Evolutionary conservation across 768 basidiomycete species (phyloP).

Genomic region (Crepidotus variabilis): DNA sequence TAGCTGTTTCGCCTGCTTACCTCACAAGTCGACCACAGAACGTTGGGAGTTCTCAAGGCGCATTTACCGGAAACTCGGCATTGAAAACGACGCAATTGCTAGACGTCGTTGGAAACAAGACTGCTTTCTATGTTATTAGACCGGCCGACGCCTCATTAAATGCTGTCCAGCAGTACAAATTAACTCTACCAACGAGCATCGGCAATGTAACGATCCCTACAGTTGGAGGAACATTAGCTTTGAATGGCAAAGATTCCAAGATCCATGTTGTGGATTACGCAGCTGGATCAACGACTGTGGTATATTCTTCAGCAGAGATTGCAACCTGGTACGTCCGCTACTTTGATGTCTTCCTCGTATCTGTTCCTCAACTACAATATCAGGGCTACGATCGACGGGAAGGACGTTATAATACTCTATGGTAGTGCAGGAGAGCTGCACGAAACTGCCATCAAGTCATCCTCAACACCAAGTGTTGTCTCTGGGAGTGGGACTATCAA

Average conservation of each 20-base stretch:
- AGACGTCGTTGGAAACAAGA: conserved; percentile 43
- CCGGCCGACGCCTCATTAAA: conserved; percentile 34
- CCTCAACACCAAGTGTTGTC: conserved; percentile 31
- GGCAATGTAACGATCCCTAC: conserved; percentile 39
- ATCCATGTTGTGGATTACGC: conserved; percentile 46
- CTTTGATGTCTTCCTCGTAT: not conserved
- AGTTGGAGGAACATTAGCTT: conserved; percentile 36
- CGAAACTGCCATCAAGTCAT: conserved; percentile 43
- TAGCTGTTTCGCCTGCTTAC: conserved; percentile 47
- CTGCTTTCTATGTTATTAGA: conserved; percentile 46
- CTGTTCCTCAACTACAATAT: not conserved
- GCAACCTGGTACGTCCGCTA: conserved; percentile 36
- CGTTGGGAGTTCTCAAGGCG: conserved; percentile 32
- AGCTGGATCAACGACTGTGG: conserved; percentile 37
- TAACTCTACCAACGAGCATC: conserved; percentile 42
- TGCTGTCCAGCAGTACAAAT: conserved; percentile 34
- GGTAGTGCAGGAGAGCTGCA: conserved; percentile 45
- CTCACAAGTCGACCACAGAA: conserved; percentile 44
- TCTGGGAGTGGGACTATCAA: conserved; percentile 32
- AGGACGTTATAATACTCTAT: conserved; percentile 44
- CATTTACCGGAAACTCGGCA: conserved; percentile 46
- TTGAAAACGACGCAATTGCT: conserved; percentile 46
- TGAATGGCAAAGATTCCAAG: conserved; percentile 53
- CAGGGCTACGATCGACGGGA: conserved; percentile 47
- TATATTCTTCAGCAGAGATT: conserved; percentile 48